Evolutionary conservation across 352 stramenopile species (phyloP), one percentile per base, ranked within the genome.

Genomic region (Phytophthora fragariaefolia): DNA sequence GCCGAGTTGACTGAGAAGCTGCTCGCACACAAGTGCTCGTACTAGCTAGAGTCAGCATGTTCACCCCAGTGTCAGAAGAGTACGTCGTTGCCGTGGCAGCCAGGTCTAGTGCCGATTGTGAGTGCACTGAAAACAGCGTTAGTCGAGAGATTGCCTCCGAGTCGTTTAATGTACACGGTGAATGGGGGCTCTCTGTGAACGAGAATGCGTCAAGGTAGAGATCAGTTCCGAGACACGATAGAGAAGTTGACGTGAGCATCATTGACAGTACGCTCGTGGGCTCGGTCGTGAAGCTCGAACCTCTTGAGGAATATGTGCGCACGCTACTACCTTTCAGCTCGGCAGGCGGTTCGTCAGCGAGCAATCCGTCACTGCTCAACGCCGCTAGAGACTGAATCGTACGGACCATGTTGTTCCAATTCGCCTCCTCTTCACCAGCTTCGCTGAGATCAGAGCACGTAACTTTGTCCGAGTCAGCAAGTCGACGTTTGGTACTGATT

Each of bases 161-260:
- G 0, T 75, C 67, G 15, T 77, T 63, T 1, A 91, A 73, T 15
- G 74, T 75, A 20, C 73, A 90, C 3, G 27, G 27, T 2, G 85
- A 75, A 26, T 91, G 85, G 9, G 75, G 63, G 20, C 66, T 64
- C 4, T 46, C 64, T 1, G 22, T 26, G 20, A 91, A 48, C 40
- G 79, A 66, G 13, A 94, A 77, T 3, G 67, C 74, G 30, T 78
- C 84, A 17, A 91, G 12, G 58, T 83, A 90, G 6, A 91, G 55
- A 32, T 82, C 52, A 0, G 71, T 26, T 15, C 73, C 68, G 0
- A 94, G 63, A 66, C 83, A 94, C 12, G 57, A 63, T 2, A 81
- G 26, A 3, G 82, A 66, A 7, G 64, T 58, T 4, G 69, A 54
- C 6, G 83, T 91, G 22, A 93, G 77, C 27, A 61, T 72, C 18